Percentiles rank a stretch among this genome's conserved stretches.
phyloP scores from a whole-genome alignment of 2,329 filamentous ascomycete species.

The Diaporthe vaccinii region DNA sequence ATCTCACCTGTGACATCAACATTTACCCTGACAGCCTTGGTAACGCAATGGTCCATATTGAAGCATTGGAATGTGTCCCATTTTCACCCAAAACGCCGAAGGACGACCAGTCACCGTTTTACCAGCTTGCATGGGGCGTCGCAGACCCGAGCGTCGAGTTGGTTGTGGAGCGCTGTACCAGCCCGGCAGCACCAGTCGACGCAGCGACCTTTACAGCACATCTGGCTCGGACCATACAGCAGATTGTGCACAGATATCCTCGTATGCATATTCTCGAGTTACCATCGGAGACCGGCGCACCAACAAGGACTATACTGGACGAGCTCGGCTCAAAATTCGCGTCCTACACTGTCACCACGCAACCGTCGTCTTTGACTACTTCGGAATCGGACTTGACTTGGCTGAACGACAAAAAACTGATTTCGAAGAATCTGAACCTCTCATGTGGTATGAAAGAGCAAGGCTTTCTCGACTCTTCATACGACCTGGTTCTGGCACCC shows the following conservation, averaged over 20 bases:
- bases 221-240: conserved; percentile 48
- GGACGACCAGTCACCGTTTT: neutral
- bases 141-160: neutral
- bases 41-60: conserved; percentile 14
- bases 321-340: conserved; percentile 48
- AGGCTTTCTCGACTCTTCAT: conserved; percentile 47
- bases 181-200: conserved; percentile 45
- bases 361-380: neutral
- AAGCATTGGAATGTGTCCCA: conserved; percentile 14
- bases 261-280: conserved; percentile 53
- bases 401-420: neutral
- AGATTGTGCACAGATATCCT: conserved; percentile 48
- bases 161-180: conserved; percentile 46
- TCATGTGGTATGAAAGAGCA: conserved; percentile 46
- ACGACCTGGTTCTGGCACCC: conserved; percentile 50
- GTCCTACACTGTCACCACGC: conserved; percentile 55
- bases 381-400: neutral
- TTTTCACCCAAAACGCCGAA: neutral
- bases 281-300: conserved; percentile 54
- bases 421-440: conserved; percentile 45
- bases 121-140: neutral
- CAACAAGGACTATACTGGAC: conserved; percentile 52
- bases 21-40: too few species aligned
- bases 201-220: conserved; percentile 36
- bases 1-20: too few species aligned